phyloP scores from a whole-genome alignment of 352 stramenopile genomes.

The Globisporangium viniferum region DNA sequence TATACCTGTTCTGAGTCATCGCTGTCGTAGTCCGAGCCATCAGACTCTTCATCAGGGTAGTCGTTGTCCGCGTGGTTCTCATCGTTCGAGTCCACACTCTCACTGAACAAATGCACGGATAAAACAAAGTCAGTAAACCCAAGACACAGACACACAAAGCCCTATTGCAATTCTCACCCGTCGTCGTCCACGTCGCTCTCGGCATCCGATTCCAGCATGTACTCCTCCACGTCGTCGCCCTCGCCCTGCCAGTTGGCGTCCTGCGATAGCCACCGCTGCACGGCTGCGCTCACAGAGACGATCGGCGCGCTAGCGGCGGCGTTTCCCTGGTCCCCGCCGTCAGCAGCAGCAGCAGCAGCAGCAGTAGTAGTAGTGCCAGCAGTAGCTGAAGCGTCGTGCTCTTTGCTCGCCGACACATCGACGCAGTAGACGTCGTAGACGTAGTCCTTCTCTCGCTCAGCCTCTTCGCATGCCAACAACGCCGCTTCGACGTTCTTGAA shows the following conservation, averaged over 20 bases:
- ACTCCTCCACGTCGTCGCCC: slow-evolving; percentile 60
- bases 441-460: slow-evolving; percentile 75
- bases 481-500: slow-evolving; percentile 61
- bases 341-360: too few relatives aligned
- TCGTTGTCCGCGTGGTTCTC: slow-evolving; percentile 78
- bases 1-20: slow-evolving; percentile 35
- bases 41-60: slow-evolving; percentile 80
- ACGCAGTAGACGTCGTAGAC: slow-evolving; percentile 88
- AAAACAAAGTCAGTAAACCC: neutral
- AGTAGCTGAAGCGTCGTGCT: slow-evolving; percentile 14
- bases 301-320: slow-evolving; percentile 32
- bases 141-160: slow-evolving; percentile 25
- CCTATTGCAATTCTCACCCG: slow-evolving; percentile 30
- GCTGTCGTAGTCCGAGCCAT: slow-evolving; percentile 32
- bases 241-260: slow-evolving; percentile 40
- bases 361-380: neutral
- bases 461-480: slow-evolving; percentile 66
- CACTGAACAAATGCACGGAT: slow-evolving; percentile 24
- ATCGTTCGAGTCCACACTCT: slow-evolving; percentile 83
- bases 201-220: slow-evolving; percentile 75
- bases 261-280: slow-evolving; percentile 76
- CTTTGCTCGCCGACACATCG: slow-evolving; percentile 51
- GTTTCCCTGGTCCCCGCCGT: slow-evolving; percentile 11
- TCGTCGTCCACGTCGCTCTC: slow-evolving; percentile 71
- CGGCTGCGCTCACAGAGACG: slow-evolving; percentile 70